Percentiles rank a stretch among this genome's conserved stretches.
phyloP scores from a whole-genome alignment of 192 early-diverging fungal genomes.

The Nowakowskiella sp. region DNA sequence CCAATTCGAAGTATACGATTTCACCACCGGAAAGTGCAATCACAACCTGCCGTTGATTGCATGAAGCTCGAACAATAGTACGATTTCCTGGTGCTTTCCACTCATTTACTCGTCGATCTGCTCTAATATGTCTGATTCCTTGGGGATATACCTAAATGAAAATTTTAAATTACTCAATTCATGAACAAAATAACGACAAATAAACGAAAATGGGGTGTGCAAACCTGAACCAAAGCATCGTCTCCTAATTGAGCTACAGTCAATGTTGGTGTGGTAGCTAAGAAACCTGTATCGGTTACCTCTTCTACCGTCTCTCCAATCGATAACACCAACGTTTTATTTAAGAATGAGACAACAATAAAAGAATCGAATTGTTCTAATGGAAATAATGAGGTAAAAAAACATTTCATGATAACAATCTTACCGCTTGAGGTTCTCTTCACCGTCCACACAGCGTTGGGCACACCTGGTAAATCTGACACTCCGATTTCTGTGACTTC shows the following conservation, averaged over 20 bases:
- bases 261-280: slow-evolving; percentile 75
- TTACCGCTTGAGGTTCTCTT: slow-evolving; percentile 27
- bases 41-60: slow-evolving; percentile 68
- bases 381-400: background rate
- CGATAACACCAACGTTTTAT: slow-evolving; percentile 84
- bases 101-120: slow-evolving; percentile 83
- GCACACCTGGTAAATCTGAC: slow-evolving; percentile 85
- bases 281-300: slow-evolving; percentile 83
- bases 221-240: slow-evolving; percentile 78
- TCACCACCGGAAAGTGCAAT: slow-evolving; percentile 79
- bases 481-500: slow-evolving; percentile 89
- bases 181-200: background rate
- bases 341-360: slow-evolving; percentile 88
- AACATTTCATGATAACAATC: background rate
- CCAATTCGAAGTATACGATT: slow-evolving; percentile 89
- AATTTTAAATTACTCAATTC: background rate
- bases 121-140: slow-evolving; percentile 81
- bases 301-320: slow-evolving; percentile 92
- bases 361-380: slow-evolving; percentile 64
- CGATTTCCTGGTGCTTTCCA: slow-evolving; percentile 80
- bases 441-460: slow-evolving; percentile 84
- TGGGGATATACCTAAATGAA: slow-evolving; percentile 59
- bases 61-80: slow-evolving; percentile 67
- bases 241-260: slow-evolving; percentile 76
- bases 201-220: background rate